Percentiles rank a stretch among this genome's conserved stretches.
These are phyloP conservation scores for Jimgerdemannia flammicorona DNA, from an alignment of 192 early-diverging fungal species.

Conservation along the genomic window DNA sequence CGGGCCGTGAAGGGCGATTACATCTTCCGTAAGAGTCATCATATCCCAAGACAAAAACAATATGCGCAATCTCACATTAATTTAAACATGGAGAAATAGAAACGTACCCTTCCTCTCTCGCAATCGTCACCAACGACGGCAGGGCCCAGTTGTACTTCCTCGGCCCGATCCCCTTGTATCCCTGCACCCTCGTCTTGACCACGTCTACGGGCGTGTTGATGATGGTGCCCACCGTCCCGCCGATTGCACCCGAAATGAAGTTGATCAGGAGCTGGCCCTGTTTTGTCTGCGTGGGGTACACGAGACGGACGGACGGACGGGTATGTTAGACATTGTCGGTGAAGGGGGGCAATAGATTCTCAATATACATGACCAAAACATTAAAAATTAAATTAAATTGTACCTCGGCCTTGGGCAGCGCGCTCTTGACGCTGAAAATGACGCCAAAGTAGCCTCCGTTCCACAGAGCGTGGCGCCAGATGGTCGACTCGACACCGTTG, in stretches of 20 bases:
- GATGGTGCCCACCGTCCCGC: conserved; percentile 90
- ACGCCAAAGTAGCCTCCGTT: conserved; percentile 97
- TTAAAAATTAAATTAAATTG: no score
- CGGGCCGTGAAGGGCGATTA: no score
- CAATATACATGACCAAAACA: no score
- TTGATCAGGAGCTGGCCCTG: conserved; percentile 75
- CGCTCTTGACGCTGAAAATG: conserved; percentile 63
- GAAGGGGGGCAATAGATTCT: no score
- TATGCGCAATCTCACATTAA: no score
- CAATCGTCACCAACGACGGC: conserved; percentile 71
- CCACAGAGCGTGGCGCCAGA: conserved; percentile 94
- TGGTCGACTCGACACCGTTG: conserved; percentile 90
- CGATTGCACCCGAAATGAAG: conserved; percentile 88
- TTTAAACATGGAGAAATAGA: neutral
- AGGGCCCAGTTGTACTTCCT: conserved; percentile 89
- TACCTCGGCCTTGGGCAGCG: conserved; percentile 61
- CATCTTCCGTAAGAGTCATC: no score
- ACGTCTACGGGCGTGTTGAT: conserved; percentile 96
- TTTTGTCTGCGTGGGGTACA: conserved; percentile 44
- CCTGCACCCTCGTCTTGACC: conserved; percentile 95
- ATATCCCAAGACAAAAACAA: no score
- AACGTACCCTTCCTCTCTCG: conserved; percentile 82
- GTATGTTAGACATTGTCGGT: no score
- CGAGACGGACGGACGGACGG: neutral
- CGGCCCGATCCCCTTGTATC: conserved; percentile 58